These are phyloP conservation scores for Onygena corvina DNA, from an alignment of 2,329 filamentous ascomycete genomes.

Conservation along the genomic window DNA sequence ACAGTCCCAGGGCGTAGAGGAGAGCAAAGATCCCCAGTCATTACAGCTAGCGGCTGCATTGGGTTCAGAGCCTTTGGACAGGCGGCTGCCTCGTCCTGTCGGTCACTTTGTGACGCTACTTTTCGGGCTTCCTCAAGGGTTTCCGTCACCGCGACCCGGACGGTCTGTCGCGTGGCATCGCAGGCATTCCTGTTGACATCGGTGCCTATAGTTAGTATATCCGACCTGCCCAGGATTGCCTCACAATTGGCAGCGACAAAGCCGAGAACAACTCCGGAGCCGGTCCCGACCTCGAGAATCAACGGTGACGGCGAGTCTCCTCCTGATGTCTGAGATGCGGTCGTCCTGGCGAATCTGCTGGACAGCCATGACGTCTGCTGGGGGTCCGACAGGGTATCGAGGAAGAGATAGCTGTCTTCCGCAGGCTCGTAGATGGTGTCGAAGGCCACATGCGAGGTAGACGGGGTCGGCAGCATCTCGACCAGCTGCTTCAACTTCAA, in stretches of 20 bases:
- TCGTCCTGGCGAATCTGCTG: slow-evolving; percentile 42
- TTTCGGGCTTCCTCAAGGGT: slow-evolving; percentile 10
- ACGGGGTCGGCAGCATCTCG: slow-evolving; percentile 79
- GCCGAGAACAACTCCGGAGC: slow-evolving; percentile 85
- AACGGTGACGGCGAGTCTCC: slow-evolving; percentile 40
- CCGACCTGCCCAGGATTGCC: slow-evolving; percentile 57
- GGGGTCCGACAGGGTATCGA: slow-evolving; percentile 72
- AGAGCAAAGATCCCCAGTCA: slow-evolving; percentile 57
- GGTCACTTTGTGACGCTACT: slow-evolving; percentile 28
- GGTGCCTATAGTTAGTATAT: slow-evolving; percentile 60
- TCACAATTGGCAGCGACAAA: slow-evolving; percentile 68
- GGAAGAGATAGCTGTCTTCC: slow-evolving; percentile 87
- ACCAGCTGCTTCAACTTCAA: too few species aligned
- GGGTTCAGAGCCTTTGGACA: slow-evolving; percentile 13
- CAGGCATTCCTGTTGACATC: slow-evolving; percentile 84
- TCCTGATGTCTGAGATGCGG: slow-evolving; percentile 10
- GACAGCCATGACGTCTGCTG: slow-evolving; percentile 59
- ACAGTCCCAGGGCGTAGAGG: slow-evolving; percentile 49
- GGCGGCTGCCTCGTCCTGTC: background rate
- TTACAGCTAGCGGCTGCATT: slow-evolving; percentile 50
- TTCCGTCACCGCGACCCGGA: slow-evolving; percentile 39
- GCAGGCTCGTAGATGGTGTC: slow-evolving; percentile 86
- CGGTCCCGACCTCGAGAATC: slow-evolving; percentile 75
- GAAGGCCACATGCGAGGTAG: slow-evolving; percentile 82
- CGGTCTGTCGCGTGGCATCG: slow-evolving; percentile 58